Evolutionary conservation across 116 monocot genomes (phyloP).

Genomic region (Papilionanthe hybrid): DNA sequence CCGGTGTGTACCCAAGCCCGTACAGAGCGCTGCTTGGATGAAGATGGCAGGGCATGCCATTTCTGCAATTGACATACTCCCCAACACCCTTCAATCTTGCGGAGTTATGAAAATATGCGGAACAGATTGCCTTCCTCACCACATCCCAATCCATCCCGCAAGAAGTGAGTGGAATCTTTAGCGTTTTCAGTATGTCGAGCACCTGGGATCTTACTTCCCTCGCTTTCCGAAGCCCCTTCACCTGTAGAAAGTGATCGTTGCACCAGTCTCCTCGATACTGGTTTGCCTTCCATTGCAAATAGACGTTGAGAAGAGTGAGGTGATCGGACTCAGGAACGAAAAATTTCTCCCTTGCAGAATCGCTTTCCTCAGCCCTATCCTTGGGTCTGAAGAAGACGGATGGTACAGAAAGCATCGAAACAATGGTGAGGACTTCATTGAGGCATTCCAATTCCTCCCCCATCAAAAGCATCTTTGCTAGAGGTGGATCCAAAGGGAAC

Average conservation of each 20-base stretch:
- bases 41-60: slow-evolving; percentile 94
- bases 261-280: slow-evolving; percentile 90
- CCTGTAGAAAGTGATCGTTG: slow-evolving; percentile 87
- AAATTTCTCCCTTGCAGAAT: slow-evolving; percentile 94
- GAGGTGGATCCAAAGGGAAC: slow-evolving; percentile 86
- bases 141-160: slow-evolving; percentile 92
- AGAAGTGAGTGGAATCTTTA: slow-evolving; percentile 69
- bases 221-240: slow-evolving; percentile 83
- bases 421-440: slow-evolving; percentile 80
- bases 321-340: slow-evolving; percentile 95
- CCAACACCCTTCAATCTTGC: slow-evolving; percentile 86
- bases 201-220: slow-evolving; percentile 90
- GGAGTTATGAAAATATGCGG: slow-evolving; percentile 93
- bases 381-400: slow-evolving; percentile 94
- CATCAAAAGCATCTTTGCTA: slow-evolving; percentile 89
- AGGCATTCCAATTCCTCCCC: slow-evolving; percentile 65
- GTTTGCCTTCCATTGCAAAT: slow-evolving; percentile 83
- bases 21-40: slow-evolving; percentile 91
- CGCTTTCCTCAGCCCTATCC: slow-evolving; percentile 83
- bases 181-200: slow-evolving; percentile 76
- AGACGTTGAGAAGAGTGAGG: slow-evolving; percentile 81
- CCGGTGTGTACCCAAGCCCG: slow-evolving; percentile 80
- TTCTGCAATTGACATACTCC: slow-evolving; percentile 84
- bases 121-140: slow-evolving; percentile 86
- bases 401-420: slow-evolving; percentile 93